Evolutionary conservation across 1,284 basidiomycete genomes (phyloP), one percentile per base, ranked within the genome.

Genomic region (Puccinia polysora): DNA sequence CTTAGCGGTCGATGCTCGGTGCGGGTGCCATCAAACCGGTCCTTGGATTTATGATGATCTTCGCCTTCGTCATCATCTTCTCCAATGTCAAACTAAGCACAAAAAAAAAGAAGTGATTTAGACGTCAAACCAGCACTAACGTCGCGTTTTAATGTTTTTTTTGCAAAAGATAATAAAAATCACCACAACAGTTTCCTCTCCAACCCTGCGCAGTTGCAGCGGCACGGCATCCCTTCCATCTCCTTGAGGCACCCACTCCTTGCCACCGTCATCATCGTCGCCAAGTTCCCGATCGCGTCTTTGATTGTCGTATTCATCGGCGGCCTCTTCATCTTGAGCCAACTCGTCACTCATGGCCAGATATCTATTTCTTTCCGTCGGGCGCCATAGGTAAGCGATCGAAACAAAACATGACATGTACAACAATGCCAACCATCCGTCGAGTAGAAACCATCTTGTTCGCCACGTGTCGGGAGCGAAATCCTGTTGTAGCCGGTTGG

Each of bases 391-490:
- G 82, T 87, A 97, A 2, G 90, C 87, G 75, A 97, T 91, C 8
- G 86, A 83, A 56, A 83, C 81, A 80, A 98, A 97, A 55, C 89
- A 87, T 38, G 84, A 81, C 60, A 93, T 85, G 79, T 92, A 96
- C 40, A 96, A 86, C 34, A 92, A 82, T 0, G 89, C 86, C 34
- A 97, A 84, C 84, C 91, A 97, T n/a, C 93, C 96, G 77, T 98
- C 96, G 52, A 98, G 84, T 15, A 98, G 82, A 86, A 93, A 91
- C 96, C 96, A 99, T 63, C 94, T 86, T 65, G 87, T 86, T 75
- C 85, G 85, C 95, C 95, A 98, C n/a, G 91, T 90, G 74, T 88
- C 88, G 1, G 94, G 89, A 6, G 90, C 89, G 78, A 95, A 97
- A 78, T 95, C 89, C 85, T 96, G 91, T 7, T 90, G 88, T 20